Evolutionary conservation across 805 yeast genomes (phyloP).

Genomic region (Sugiyamaella qingdaonensis): DNA sequence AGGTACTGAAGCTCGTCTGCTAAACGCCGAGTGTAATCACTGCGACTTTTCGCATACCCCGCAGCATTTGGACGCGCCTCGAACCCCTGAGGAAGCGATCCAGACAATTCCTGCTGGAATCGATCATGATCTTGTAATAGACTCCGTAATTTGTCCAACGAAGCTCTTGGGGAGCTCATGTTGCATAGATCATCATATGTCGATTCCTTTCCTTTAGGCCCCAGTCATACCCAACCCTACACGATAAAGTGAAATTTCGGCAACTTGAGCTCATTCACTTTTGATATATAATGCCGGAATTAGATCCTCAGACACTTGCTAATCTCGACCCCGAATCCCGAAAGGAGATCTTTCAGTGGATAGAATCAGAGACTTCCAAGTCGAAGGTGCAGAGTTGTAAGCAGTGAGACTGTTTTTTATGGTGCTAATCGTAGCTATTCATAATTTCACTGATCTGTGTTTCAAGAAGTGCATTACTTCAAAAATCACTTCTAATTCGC

Average conservation of each 20-base stretch:
- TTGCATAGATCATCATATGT: too few species aligned
- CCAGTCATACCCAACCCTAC: too few species aligned
- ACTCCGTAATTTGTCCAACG: too few species aligned
- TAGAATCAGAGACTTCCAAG: conserved; percentile 80
- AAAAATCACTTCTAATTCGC: conserved; percentile 34
- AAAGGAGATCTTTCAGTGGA: conserved; percentile 67
- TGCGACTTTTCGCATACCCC: neutral
- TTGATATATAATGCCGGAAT: conserved; percentile 23
- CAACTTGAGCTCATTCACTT: neutral
- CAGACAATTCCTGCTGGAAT: too few species aligned
- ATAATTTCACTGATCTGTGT: conserved; percentile 84
- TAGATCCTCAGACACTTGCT: conserved; percentile 41
- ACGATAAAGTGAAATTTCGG: neutral
- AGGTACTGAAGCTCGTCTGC: neutral
- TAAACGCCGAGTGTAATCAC: neutral
- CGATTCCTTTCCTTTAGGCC: too few species aligned
- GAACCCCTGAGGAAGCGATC: neutral
- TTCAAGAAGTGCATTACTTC: conserved; percentile 75
- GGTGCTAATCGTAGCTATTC: conserved; percentile 47
- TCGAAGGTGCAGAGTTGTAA: conserved; percentile 71
- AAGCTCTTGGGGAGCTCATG: too few species aligned
- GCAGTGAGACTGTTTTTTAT: conserved; percentile 4
- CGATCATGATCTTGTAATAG: too few species aligned
- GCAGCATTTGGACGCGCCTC: neutral
- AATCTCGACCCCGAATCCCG: conserved; percentile 63